A percentile compares a stretch with the other conserved stretches of the same genome.
Conservation (phyloP, 768 basidiomycete species). For the Pseudohyphozyma bogoriensis region DNA sequence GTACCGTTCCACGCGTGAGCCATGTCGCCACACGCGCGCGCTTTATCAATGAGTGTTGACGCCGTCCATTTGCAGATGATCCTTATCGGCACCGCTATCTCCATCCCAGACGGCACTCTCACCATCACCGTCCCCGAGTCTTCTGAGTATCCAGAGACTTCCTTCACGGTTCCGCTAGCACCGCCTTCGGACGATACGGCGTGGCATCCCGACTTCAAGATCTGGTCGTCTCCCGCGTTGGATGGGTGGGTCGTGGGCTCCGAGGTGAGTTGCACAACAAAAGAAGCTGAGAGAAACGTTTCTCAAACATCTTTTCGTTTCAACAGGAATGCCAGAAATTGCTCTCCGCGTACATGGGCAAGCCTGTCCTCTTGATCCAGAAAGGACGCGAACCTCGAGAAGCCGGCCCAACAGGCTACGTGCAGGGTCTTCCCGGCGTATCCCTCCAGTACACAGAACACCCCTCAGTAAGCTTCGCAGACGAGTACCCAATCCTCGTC, state of each 20-base stretch:
- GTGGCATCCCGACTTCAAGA: constrained; percentile 7
- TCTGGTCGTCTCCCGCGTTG: constrained; percentile 14
- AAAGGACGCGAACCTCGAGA: constrained; percentile 10
- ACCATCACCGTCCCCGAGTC: constrained; percentile 14
- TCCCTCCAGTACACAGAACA: background rate
- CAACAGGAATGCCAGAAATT: too few species aligned
- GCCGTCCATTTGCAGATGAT: constrained; percentile 11
- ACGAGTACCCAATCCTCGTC: background rate
- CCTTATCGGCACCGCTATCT: constrained; percentile 19
- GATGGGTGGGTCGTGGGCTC: constrained; percentile 20
- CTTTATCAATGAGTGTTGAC: too few species aligned
- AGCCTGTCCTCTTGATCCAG: constrained; percentile 9
- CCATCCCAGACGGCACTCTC: constrained; percentile 4
- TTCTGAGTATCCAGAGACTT: background rate
- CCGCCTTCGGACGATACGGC: background rate
- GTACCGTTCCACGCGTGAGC: constrained; percentile 18
- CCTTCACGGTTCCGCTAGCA: constrained; percentile 1
- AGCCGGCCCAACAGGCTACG: background rate
- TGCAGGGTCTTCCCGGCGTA: background rate
- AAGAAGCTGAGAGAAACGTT: constrained; percentile 10
- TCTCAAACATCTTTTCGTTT: too few species aligned
- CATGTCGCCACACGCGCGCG: background rate
- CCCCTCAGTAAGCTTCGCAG: background rate
- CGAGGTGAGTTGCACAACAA: background rate
- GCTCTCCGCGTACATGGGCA: constrained; percentile 11